Evolutionary conservation across 345 rosid species (phyloP), one percentile per base, ranked within the genome.

Genomic region (Rhodamnia rubescens): DNA sequence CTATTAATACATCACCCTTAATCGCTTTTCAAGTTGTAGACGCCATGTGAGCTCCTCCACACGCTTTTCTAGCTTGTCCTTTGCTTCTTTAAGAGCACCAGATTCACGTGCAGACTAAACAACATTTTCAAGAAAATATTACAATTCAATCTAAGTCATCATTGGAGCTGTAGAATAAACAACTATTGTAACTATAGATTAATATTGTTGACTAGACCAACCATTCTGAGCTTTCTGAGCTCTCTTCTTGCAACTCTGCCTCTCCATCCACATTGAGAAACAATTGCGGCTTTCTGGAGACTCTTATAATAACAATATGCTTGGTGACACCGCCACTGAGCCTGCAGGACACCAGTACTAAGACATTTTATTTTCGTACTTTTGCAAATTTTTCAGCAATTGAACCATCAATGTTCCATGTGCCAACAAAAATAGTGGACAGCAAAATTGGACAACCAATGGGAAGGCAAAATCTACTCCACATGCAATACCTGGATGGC

Each of bases 11-110:
- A 74, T 82, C 93, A 97, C 98, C 96, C 99, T 93, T 90, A 97
- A 88, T 89, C 98, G 93, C 91, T 95, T 97, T 91, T 97, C 99
- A 40, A 97, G 87, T 84, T 97, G 98, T 85, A 95, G 90, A 83
- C 99, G 98, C 98, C 98, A 97, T 83, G 98, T 94, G 85, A 97
- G 94, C 90, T 97, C 99, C 91, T 97, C 99, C 84, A 97, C 98
- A 64, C 98, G 98, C 93, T 97, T 96, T 90, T 97, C 98, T 83
- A 96, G 92, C 87, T 93, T 96, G 89, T 97, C 98, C 86, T 97
- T 97, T 56, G 98, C 98, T 88, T 94, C 98, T 92, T 92, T 93
- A 36, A 97, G 98, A 85, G 98, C 99, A 58, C 99, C 98, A 1
- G 98, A 94, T 87, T 97, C 99, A 84, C 95, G 91, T 85, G 99